These are phyloP conservation scores for Massospora cicadina DNA, from an alignment of 371 early-diverging fungal genomes.

Conservation along the genomic window DNA sequence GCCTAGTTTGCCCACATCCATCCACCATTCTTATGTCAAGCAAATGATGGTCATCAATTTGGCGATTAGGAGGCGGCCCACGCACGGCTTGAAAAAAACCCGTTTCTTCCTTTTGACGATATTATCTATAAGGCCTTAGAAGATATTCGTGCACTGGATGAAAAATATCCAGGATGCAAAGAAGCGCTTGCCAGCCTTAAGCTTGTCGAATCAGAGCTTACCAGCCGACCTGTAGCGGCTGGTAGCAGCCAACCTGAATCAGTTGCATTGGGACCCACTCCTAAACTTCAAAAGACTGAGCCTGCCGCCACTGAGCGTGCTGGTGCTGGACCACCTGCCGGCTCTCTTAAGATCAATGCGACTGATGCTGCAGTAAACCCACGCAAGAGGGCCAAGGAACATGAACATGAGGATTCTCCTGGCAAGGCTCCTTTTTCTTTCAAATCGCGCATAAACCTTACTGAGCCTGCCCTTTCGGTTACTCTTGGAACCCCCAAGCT, in stretches of 20 bases:
- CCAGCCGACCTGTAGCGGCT: too few relatives aligned
- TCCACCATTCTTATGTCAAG: background rate
- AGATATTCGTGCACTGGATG: background rate
- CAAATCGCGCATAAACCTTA: background rate
- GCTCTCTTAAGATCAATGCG: too few relatives aligned
- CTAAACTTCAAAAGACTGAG: too few relatives aligned
- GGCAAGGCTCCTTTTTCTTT: background rate
- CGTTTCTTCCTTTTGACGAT: background rate
- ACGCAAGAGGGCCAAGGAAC: too few relatives aligned
- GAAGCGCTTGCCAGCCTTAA: background rate
- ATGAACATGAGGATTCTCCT: too few relatives aligned
- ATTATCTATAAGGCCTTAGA: background rate
- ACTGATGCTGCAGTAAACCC: too few relatives aligned
- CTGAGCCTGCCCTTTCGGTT: background rate
- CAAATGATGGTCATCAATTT: background rate
- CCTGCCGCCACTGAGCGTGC: too few relatives aligned
- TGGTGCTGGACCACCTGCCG: too few relatives aligned
- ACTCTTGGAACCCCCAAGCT: background rate
- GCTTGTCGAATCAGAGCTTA: too few relatives aligned
- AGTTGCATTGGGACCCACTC: too few relatives aligned
- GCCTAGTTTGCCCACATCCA: background rate
- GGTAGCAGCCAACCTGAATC: too few relatives aligned
- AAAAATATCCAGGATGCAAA: background rate
- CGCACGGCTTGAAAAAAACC: background rate
- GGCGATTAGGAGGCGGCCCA: background rate